Base-by-base conservation (phyloP, 2,329 filamentous ascomycete genomes). In the Ophiosphaerella narmari region DNA sequence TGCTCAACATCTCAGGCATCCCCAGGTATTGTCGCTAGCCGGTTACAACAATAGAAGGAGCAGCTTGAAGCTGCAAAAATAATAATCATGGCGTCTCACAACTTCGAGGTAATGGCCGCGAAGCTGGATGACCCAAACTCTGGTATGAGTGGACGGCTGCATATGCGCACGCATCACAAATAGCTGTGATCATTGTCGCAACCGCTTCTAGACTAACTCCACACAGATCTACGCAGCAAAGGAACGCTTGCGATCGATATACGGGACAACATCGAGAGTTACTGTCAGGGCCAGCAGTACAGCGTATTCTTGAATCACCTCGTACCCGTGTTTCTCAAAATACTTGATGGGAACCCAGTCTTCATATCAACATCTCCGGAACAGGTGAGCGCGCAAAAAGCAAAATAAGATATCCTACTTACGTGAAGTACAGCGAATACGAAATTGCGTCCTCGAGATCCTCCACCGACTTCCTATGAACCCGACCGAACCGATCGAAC, bases 361-460 rank as follows among this genome's bases (percentile, higher is more conserved):
- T 97, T 99, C 71, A 88, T 93, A 63, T 96, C 90, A 72, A 90
- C 87, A 66, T 95, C 91, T 2, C 82, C 86, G 44, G 94, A 99
- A 70, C 94, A 97, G 82, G 89, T 91, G 74, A 70, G 82, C 29
- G 47, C 64, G 45, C 45, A 39, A n/a, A 23, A 31, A 38, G 45
- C 35, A 32, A 55, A 43, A 32, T 14, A 26, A 36, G 31, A 13
- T 26, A 39, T 23, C 44, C 31, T 37, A 40, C 61, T 66, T 52
- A 64, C 47, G 23, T 34, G 13, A 39, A 29, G 43, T 38, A 90
- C 86, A 95, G 91, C 66, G 71, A 84, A 80, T 99, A 59, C 90
- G 94, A 57, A 94, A 94, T 71, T 95, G 89, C 71, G 84, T 96
- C 41, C 87, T 99, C 62, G 95, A 99, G 75, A 96, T 97, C 61